Base-by-base conservation (phyloP, 441 rosid species). In the Arabidopsis lyrata region DNA sequence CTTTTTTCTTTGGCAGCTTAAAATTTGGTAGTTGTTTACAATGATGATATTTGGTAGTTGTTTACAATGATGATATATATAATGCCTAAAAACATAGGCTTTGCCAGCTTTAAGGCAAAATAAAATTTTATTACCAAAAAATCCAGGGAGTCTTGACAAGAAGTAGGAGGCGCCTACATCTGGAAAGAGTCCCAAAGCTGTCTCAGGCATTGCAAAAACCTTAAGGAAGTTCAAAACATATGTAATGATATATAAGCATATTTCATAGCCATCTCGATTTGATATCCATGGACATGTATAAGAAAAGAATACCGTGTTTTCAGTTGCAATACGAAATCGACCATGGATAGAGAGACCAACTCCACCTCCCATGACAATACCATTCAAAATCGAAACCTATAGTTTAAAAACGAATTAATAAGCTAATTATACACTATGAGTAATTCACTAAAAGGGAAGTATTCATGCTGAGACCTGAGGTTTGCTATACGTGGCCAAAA, bases 121-220 rank as follows among this genome's bases (percentile, higher is more conserved):
- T 44, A 5, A 0, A 41, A 13, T 35, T 47, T n/a, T 38, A 45
- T 74, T 91, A 93, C 97, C 94, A 64, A 89, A 88, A 80, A 89
- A 91, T 36, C 97, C 92, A 42, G 97, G 94, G 66, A 93, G 94
- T 68, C 98, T 91, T 74, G 97, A 85, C 84, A 93, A 85, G 84
- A 85, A 91, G 64, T 82, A 91, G 9, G 97, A 88, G 61, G 95
- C 92, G 38, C 93, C 97, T 32, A 93, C 80, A 81, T 91, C 98
- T 39, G 95, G 98, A 76, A 91, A 91, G 81, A 86, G 90, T 18
- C 93, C 94, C 34, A 93, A 69, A 52, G 85, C 87, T 22, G 97
- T 86, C 82, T 93, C 96, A 59, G 96, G 97, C 96, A 91, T 93
- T 50, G 95, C 94, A 85, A 93, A 91, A 54, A 91, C 73, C 97